Conservation (phyloP, 2,329 filamentous ascomycete genomes). For the Beauveria sp. region DNA sequence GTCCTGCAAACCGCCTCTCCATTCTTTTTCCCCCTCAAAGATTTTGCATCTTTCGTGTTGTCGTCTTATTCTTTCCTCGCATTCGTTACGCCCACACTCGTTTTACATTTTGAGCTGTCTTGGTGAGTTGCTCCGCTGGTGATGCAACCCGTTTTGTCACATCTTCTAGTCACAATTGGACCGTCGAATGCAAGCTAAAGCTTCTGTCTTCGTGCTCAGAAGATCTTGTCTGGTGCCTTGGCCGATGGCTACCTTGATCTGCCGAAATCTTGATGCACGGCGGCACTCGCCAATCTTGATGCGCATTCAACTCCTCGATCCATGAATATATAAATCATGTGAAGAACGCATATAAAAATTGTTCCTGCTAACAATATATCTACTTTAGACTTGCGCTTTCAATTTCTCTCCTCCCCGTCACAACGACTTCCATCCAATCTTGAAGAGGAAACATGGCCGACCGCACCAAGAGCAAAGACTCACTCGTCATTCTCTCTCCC, state of each 20-base stretch:
- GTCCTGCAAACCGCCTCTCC: background rate
- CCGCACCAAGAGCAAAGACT: background rate
- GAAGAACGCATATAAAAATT: background rate
- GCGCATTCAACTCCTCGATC: background rate
- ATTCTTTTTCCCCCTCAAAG: background rate
- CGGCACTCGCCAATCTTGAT: background rate
- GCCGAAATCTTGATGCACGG: too few species aligned
- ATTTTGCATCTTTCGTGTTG: background rate
- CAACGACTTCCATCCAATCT: background rate
- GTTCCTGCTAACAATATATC: background rate
- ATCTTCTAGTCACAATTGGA: background rate
- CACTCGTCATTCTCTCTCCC: conserved; percentile 4
- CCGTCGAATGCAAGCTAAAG: background rate
- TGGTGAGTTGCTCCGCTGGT: background rate
- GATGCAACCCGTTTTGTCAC: background rate
- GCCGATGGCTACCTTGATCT: background rate
- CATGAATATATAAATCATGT: background rate
- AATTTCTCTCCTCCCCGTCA: too few species aligned
- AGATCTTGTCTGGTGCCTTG: background rate
- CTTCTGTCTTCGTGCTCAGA: background rate
- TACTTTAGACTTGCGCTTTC: background rate
- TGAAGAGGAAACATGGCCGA: background rate
- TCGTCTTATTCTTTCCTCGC: background rate
- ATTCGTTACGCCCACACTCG: background rate
- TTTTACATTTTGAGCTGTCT: conserved; percentile 1